Conservation (phyloP, 2,329 filamentous ascomycete genomes). For the Diaporthe batatas region DNA sequence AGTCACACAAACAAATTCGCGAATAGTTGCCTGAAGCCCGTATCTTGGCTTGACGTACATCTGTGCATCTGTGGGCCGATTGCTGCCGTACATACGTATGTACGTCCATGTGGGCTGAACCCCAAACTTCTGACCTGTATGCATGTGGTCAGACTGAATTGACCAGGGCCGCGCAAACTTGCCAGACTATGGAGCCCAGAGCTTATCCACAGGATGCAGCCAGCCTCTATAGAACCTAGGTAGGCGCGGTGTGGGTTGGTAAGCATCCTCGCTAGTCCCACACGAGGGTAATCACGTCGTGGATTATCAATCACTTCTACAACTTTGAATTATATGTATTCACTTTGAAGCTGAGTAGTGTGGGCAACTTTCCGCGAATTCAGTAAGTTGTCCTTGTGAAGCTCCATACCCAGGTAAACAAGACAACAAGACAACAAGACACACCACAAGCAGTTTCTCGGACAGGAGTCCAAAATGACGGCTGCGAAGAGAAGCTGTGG, state of each 20-base stretch:
- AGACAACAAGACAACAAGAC: not conserved
- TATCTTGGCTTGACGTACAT: not conserved
- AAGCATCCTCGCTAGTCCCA: not conserved
- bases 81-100: not conserved
- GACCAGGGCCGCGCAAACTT: constrained; percentile 1
- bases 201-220: not conserved
- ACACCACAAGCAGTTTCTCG: too few relatives aligned
- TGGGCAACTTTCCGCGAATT: constrained; percentile 4
- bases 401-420: not conserved
- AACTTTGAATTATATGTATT: not conserved
- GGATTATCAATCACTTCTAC: constrained; percentile 18
- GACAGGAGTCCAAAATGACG: not conserved
- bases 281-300: not conserved
- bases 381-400: not conserved
- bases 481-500: constrained; percentile 9
- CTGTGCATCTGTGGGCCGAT: not conserved
- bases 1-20: not conserved
- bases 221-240: too few relatives aligned
- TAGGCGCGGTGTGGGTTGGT: too few relatives aligned
- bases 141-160: too few relatives aligned
- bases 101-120: too few relatives aligned
- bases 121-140: too few relatives aligned
- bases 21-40: constrained; percentile 3
- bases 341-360: not conserved
- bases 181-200: not conserved